Evolutionary conservation across 192 early-diverging fungal species (phyloP).

Genomic region (Linnemannia exigua): DNA sequence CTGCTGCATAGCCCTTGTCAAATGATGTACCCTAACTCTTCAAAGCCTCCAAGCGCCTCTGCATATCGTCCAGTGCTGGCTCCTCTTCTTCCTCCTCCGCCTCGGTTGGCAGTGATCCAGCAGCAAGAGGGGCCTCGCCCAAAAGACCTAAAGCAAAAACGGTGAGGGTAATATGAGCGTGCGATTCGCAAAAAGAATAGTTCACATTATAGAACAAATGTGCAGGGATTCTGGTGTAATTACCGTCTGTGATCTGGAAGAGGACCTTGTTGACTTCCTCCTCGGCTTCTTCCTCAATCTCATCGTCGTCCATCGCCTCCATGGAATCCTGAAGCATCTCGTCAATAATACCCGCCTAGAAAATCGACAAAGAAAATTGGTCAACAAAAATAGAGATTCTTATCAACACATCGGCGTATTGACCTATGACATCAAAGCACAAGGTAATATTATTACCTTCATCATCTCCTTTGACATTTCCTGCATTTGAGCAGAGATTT

Average conservation of each 20-base stretch:
- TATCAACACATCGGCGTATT: not conserved
- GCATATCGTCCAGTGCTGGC: constrained; percentile 87
- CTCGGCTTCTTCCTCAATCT: constrained; percentile 94
- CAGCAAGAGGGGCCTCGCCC: constrained; percentile 31
- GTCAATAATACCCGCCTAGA: constrained; percentile 93
- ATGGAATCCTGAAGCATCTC: constrained; percentile 96
- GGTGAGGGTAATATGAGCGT: not conserved
- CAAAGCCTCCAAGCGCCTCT: constrained; percentile 85
- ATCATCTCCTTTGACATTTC: constrained; percentile 98
- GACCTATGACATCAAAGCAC: not conserved
- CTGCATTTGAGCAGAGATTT: constrained; percentile 81
- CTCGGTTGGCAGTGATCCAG: constrained; percentile 55
- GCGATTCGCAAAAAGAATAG: not conserved
- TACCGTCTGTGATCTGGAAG: constrained; percentile 90
- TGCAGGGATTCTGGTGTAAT: constrained; percentile 16
- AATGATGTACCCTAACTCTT: constrained; percentile 66
- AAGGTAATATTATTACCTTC: constrained; percentile 68
- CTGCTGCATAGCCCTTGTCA: not conserved
- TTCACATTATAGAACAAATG: not conserved
- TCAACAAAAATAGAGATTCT: not conserved
- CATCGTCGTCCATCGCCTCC: constrained; percentile 89
- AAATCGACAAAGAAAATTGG: not conserved
- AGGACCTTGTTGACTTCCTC: constrained; percentile 94
- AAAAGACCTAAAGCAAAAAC: constrained; percentile 26
- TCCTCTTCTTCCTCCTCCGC: constrained; percentile 77